Conservation (phyloP, 2,329 filamentous ascomycete species). For the Botrytis hyacinthi region DNA sequence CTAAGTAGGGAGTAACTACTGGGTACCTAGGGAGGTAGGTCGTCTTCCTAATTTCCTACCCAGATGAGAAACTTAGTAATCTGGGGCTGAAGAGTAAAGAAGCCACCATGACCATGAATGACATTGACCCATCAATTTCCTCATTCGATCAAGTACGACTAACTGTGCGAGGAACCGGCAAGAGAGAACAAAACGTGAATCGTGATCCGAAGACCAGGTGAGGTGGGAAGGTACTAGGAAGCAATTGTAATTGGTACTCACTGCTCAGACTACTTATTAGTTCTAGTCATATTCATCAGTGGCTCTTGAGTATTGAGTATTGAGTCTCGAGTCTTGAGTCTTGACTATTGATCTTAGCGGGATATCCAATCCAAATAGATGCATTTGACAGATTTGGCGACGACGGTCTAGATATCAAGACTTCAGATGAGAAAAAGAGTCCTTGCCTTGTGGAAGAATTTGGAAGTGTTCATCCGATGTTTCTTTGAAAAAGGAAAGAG, state of each 20-base stretch:
- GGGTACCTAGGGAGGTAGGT: no score
- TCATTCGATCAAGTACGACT: not conserved
- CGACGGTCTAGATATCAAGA: not conserved
- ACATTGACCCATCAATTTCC: conserved; percentile 1
- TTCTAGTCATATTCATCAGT: not conserved
- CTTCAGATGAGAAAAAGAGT: not conserved
- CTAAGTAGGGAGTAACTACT: no score
- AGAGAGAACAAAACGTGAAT: not conserved
- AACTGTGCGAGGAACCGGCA: not conserved
- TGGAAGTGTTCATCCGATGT: not conserved
- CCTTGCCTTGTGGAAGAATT: not conserved
- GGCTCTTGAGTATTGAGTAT: not conserved
- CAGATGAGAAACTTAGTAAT: not conserved
- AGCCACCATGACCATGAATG: not conserved
- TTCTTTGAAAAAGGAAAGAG: not conserved
- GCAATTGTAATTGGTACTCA: not conserved
- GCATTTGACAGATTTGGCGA: not conserved
- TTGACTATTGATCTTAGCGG: not conserved
- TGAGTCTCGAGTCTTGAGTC: no score
- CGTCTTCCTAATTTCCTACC: not conserved
- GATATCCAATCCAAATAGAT: not conserved
- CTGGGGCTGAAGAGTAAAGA: not conserved
- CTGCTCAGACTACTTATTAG: not conserved
- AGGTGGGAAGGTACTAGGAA: not conserved
- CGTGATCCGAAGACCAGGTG: not conserved